phyloP scores from a whole-genome alignment of 805 yeast genomes.

The Metschnikowia kunwiensis region DNA sequence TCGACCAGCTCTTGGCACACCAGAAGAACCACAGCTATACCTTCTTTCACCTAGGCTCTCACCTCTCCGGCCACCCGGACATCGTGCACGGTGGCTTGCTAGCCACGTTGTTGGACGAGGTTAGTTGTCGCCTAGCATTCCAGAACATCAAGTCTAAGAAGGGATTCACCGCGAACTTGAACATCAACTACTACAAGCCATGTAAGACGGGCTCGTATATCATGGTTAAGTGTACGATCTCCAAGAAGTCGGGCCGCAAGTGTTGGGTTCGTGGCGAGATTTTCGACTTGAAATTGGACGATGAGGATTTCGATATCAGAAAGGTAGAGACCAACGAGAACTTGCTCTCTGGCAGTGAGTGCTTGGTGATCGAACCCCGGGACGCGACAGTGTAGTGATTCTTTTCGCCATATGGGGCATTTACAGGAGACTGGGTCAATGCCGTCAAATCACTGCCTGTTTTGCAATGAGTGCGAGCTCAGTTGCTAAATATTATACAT shows the following conservation, averaged over 20 bases:
- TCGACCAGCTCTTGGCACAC: slow-evolving; percentile 12
- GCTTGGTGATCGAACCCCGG: slow-evolving; percentile 39
- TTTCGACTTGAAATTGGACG: slow-evolving; percentile 23
- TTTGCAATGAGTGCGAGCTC: too few species aligned
- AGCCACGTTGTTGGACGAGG: slow-evolving; percentile 42
- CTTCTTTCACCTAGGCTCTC: slow-evolving; percentile 38
- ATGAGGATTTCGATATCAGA: slow-evolving; percentile 8
- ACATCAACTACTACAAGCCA: slow-evolving; percentile 38
- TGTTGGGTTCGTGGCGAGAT: slow-evolving; percentile 39
- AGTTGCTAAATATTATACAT: too few species aligned
- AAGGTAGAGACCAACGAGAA: slow-evolving; percentile 23
- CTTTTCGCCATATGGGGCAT: too few species aligned
- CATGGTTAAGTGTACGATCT: slow-evolving; percentile 32
- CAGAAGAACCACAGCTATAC: slow-evolving; percentile 34
- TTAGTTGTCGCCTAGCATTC: slow-evolving; percentile 42
- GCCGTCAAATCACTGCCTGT: too few species aligned
- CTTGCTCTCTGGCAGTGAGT: slow-evolving; percentile 36
- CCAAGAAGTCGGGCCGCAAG: slow-evolving; percentile 36
- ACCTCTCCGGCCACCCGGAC: slow-evolving; percentile 38
- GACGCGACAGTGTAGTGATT: too few species aligned
- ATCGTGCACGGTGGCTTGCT: slow-evolving; percentile 45
- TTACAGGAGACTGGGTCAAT: too few species aligned
- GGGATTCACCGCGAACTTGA: slow-evolving; percentile 45
- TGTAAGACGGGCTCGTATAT: slow-evolving; percentile 31
- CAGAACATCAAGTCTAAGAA: slow-evolving; percentile 37